Evolutionary conservation across 768 basidiomycete species (phyloP).

Genomic region (Termitomyces sp.): DNA sequence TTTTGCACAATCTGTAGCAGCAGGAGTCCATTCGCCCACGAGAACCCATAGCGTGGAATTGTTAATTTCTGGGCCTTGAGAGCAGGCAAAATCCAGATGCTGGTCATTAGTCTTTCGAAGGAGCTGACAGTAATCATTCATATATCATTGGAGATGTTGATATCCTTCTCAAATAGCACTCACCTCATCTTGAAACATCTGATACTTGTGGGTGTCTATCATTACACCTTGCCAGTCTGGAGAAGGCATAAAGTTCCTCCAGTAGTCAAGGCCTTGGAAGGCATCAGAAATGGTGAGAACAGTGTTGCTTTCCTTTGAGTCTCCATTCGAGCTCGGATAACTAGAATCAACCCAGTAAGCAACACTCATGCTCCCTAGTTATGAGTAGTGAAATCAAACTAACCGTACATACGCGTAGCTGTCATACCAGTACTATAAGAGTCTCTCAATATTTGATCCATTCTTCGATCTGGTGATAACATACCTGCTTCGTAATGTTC

Average conservation of each 20-base stretch:
- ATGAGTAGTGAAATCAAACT: conserved; percentile 1
- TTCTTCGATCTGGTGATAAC: neutral
- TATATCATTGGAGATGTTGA: neutral
- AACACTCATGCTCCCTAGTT: neutral
- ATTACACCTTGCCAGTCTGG: conserved; percentile 57
- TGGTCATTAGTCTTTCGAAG: conserved; percentile 39
- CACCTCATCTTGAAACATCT: conserved; percentile 62
- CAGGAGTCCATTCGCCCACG: conserved; percentile 87
- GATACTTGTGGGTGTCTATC: conserved; percentile 78
- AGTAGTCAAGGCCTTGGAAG: conserved; percentile 69
- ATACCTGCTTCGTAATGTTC: conserved; percentile 36
- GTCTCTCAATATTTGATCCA: conserved; percentile 12
- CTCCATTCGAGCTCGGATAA: conserved; percentile 23
- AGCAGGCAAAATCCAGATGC: conserved; percentile 58
- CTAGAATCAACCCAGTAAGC: conserved; percentile 15
- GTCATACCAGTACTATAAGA: conserved; percentile 59
- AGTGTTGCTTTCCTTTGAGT: conserved; percentile 48
- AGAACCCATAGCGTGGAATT: conserved; percentile 68
- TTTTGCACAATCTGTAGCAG: conserved; percentile 69
- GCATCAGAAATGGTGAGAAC: conserved; percentile 72
- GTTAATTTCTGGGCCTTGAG: conserved; percentile 34
- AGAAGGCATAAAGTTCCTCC: conserved; percentile 55
- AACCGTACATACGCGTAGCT: conserved; percentile 73
- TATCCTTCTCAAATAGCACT: conserved; percentile 16
- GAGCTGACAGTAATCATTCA: conserved; percentile 23